These are phyloP conservation scores for Candida neerlandica DNA, from an alignment of 1,139 yeast genomes.

Conservation along the genomic window DNA sequence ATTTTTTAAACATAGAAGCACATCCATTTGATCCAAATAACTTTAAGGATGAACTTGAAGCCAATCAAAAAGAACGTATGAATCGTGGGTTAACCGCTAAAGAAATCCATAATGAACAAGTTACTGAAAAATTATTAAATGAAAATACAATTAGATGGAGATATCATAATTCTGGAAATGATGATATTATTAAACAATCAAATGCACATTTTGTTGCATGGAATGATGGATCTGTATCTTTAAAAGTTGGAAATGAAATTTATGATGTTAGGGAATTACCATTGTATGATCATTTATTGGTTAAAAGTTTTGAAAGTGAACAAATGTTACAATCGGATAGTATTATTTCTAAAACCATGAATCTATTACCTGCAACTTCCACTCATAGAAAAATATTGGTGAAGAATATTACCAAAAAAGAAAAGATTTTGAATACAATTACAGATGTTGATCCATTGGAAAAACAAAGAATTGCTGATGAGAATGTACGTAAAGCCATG, in stretches of 20 bases:
- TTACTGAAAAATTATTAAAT: conserved; percentile 57
- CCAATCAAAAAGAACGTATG: conserved; percentile 48
- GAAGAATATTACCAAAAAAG: conserved; percentile 63
- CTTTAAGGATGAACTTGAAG: conserved; percentile 58
- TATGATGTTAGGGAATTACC: conserved; percentile 75
- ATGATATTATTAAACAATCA: conserved; percentile 74
- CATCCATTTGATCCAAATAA: conserved; percentile 81
- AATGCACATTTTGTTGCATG: conserved; percentile 90
- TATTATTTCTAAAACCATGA: conserved; percentile 56
- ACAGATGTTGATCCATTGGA: conserved; percentile 87
- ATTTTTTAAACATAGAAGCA: conserved; percentile 80
- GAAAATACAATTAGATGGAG: conserved; percentile 94
- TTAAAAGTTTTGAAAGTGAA: conserved; percentile 69
- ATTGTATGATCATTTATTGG: conserved; percentile 72
- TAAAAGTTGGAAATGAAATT: conserved; percentile 84
- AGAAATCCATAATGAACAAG: conserved; percentile 45
- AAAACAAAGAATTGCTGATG: conserved; percentile 79
- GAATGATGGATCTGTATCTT: conserved; percentile 88
- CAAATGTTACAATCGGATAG: conserved; percentile 67
- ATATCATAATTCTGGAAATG: conserved; percentile 68
- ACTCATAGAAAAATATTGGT: conserved; percentile 83
- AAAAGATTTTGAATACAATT: conserved; percentile 61
- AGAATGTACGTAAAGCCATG: conserved; percentile 69
- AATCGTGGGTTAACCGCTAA: conserved; percentile 32
- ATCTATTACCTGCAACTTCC: conserved; percentile 83